These are phyloP conservation scores for Russula compacta DNA, from an alignment of 768 basidiomycete species.

Conservation along the genomic window DNA sequence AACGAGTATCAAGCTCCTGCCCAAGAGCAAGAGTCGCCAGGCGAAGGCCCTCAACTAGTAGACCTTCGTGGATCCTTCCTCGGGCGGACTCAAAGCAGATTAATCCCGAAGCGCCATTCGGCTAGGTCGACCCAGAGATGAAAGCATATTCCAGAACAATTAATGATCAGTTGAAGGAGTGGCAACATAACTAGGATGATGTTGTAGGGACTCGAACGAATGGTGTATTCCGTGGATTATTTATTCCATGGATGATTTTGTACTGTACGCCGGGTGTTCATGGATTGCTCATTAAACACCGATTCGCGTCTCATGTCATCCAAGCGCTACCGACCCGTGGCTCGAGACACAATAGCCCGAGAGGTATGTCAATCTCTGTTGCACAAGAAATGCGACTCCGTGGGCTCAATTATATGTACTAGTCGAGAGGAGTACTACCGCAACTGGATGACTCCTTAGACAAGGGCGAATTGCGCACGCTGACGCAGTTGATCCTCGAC, in stretches of 20 bases:
- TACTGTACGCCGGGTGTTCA: constrained; percentile 81
- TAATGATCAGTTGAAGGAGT: constrained; percentile 78
- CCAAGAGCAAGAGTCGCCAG: constrained; percentile 18
- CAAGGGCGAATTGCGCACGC: constrained; percentile 56
- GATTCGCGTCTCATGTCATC: constrained; percentile 93
- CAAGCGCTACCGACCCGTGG: constrained; percentile 77
- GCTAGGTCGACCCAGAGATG: constrained; percentile 79
- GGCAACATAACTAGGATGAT: constrained; percentile 55
- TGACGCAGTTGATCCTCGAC: constrained; percentile 56
- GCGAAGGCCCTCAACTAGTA: constrained; percentile 20
- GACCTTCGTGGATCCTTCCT: constrained; percentile 65
- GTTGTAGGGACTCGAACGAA: constrained; percentile 82
- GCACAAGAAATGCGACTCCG: neutral
- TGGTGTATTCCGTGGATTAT: constrained; percentile 91
- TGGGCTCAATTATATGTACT: neutral
- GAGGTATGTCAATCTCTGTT: constrained; percentile 41
- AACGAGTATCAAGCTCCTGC: constrained; percentile 24
- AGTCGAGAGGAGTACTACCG: constrained; percentile 50
- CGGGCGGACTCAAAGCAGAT: constrained; percentile 29
- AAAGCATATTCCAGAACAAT: constrained; percentile 91
- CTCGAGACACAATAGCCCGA: constrained; percentile 51
- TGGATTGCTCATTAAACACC: constrained; percentile 69
- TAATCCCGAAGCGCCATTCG: constrained; percentile 74
- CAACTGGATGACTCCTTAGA: constrained; percentile 36
- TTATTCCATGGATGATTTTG: too few species aligned